Conservation (phyloP, 345 rosid genomes). For the Schrenkiella parvula region DNA sequence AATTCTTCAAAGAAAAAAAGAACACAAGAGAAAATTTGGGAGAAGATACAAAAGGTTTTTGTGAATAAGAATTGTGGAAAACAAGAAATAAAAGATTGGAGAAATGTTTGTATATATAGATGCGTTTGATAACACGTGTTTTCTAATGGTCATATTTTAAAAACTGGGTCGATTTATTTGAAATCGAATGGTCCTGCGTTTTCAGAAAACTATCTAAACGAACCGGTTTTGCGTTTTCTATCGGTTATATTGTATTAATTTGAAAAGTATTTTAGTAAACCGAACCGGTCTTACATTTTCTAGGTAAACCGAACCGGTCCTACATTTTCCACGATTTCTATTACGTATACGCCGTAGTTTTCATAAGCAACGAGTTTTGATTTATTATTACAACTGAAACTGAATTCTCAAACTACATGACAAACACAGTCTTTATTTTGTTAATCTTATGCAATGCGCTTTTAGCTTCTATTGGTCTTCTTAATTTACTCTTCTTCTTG, state of each 20-base stretch:
- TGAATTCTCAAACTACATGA: not conserved
- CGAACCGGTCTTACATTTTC: too few relatives aligned
- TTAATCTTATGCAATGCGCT: not conserved
- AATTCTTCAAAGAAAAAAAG: too few relatives aligned
- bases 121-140: not conserved
- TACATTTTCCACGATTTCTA: too few relatives aligned
- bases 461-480: constrained; percentile 6
- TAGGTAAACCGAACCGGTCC: too few relatives aligned
- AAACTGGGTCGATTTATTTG: too few relatives aligned
- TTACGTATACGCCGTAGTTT: too few relatives aligned
- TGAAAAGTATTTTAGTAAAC: not conserved
- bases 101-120: too few relatives aligned
- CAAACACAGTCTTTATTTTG: constrained; percentile 11
- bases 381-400: not conserved
- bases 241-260: not conserved
- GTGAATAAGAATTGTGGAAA: too few relatives aligned
- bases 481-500: constrained; percentile 12
- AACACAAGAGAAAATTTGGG: too few relatives aligned
- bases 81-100: too few relatives aligned
- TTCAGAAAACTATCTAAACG: too few relatives aligned
- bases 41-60: too few relatives aligned
- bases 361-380: not conserved
- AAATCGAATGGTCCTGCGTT: not conserved
- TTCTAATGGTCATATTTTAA: not conserved
- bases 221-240: not conserved